These are phyloP conservation scores for Pseudocercospora fuligena DNA, from an alignment of 2,329 filamentous ascomycete genomes.

Conservation along the genomic window DNA sequence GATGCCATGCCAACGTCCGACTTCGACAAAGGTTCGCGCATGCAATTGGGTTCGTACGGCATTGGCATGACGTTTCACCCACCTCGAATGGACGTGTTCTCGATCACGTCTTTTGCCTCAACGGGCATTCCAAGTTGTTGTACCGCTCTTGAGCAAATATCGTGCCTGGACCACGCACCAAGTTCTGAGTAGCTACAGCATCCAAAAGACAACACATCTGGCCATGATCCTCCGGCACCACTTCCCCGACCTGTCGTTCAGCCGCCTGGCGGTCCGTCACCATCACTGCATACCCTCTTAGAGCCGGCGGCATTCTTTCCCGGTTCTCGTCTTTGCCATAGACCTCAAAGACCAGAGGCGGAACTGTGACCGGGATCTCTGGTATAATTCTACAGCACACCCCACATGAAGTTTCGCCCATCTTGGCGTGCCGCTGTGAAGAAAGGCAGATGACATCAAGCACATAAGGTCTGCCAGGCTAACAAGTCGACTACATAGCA, in stretches of 20 bases:
- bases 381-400: not conserved
- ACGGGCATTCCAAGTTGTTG: not conserved
- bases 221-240: not conserved
- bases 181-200: not conserved
- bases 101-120: not conserved
- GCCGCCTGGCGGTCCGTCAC: not conserved
- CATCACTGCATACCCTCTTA: not conserved
- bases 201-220: conserved; percentile 1
- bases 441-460: not conserved
- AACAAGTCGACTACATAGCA: not conserved
- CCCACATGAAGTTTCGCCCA: not conserved
- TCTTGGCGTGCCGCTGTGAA: not conserved
- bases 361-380: not conserved
- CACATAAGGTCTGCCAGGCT: not conserved
- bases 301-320: not conserved
- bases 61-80: not conserved
- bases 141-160: not conserved
- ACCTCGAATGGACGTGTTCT: not conserved
- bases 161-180: not conserved
- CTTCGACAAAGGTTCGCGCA: not conserved
- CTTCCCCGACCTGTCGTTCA: conserved; percentile 3
- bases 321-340: not conserved
- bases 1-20: not conserved
- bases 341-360: not conserved
- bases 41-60: not conserved